Conservation (phyloP, 2,329 filamentous ascomycete genomes). For the Pseudogymnoascus pannorum region DNA sequence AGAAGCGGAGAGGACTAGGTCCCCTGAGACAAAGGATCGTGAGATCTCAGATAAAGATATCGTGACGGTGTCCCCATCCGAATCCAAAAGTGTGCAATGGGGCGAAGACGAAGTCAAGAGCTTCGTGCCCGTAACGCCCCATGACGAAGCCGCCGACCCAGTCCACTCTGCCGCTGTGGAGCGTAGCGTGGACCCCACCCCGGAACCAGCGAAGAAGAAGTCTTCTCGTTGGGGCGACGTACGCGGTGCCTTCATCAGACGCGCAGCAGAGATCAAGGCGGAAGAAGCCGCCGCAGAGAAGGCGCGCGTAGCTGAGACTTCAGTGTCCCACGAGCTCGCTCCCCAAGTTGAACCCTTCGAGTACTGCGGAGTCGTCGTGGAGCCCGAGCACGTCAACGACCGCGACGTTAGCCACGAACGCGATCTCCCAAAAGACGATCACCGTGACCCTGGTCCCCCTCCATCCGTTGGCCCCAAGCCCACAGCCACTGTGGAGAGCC, state of each 20-base stretch:
- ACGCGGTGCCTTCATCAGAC: not conserved
- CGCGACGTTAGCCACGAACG: conserved; percentile 11
- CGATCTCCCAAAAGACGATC: not conserved
- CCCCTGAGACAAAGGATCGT: not conserved
- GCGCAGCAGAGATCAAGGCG: not conserved
- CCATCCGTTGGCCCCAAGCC: conserved; percentile 50
- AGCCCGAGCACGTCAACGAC: conserved; percentile 19
- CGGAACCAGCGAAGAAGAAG: not conserved
- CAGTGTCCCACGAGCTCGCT: conserved; percentile 22
- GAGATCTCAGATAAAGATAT: not conserved
- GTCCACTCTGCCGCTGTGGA: not conserved
- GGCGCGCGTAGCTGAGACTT: conserved; percentile 22
- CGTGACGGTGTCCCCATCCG: conserved; percentile 10
- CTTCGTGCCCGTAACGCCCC: conserved; percentile 54
- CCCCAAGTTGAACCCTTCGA: conserved; percentile 17
- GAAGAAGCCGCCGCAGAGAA: not conserved
- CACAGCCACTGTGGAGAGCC: conserved; percentile 36
- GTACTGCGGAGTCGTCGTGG: conserved; percentile 23
- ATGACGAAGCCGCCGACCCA: conserved; percentile 21
- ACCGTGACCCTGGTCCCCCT: conserved; percentile 36
- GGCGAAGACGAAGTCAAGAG: conserved; percentile 58
- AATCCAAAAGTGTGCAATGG: conserved; percentile 55
- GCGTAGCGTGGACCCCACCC: not conserved
- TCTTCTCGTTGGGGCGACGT: not conserved
- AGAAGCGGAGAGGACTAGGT: conserved; percentile 8